Base-by-base conservation (phyloP, 73 alveolate species). In the Diophrys appendiculata region DNA sequence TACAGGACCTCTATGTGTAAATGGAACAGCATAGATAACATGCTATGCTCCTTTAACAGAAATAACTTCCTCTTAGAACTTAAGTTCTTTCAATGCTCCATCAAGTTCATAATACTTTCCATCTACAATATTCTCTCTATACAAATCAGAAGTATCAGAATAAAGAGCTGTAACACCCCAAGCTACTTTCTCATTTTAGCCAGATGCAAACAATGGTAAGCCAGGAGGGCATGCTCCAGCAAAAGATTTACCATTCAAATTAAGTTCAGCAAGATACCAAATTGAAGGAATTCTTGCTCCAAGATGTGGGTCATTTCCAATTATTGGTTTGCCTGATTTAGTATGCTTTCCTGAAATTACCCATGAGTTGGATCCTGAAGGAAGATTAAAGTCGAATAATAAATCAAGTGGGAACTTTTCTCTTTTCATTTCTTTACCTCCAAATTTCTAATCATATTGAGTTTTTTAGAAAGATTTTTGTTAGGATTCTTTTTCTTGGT, bases 361-460 rank as follows among this genome's bases (percentile, higher is more conserved):
- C 98, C 98, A 94, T 67, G 94, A 86, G 79, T 94, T 94, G 60
- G 95, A 84, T n/a, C 96, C 98, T 31, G 90, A 84, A 26, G 56
- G 80, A 29, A 67, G 25, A 3, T 28, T 18, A 14, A 67, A 5
- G 53, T 67, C 75, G 22, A 67, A 31, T 1, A 28, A 25, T 54
- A 25, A 26, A 67, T 3, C 52, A 28, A 60, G 26, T 25, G 26
- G 26, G n/a, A n/a, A n/a, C n/a, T n/a, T n/a, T n/a, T n/a, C n/a
- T n/a, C n/a, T n/a, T n/a, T n/a, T n/a, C n/a, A n/a, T n/a, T n/a
- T n/a, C 71, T 67, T 76, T 26, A 27, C 71, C 18, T 76, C 76
- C 29, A n/a, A n/a, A n/a, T n/a, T n/a, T n/a, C n/a, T n/a, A n/a
- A 3, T 60, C 71, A 11, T 60, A 60, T 60, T 3, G 28, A 60